Percentiles rank a stretch among this genome's conserved stretches.
These are phyloP conservation scores for Leucocoprinus sp. DNA, from an alignment of 768 basidiomycete genomes.

Conservation along the genomic window DNA sequence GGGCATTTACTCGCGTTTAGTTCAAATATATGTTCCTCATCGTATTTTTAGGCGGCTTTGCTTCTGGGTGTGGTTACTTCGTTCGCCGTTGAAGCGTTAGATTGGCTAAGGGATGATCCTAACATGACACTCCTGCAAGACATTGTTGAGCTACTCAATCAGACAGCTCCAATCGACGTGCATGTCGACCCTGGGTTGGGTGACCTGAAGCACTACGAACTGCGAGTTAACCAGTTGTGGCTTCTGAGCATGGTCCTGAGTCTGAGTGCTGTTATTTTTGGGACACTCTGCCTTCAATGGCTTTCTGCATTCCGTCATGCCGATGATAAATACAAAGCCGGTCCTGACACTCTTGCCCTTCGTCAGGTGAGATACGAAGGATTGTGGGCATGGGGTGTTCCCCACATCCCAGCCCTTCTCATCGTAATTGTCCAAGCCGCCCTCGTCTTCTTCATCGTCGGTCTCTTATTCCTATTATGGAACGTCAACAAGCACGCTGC, in stretches of 20 bases:
- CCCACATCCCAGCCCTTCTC: constrained; percentile 1
- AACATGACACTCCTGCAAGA: constrained; percentile 8
- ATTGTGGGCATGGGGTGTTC: constrained; percentile 2
- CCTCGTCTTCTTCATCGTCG: constrained; percentile 8
- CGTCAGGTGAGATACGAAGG: constrained; percentile 10
- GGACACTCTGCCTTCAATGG: constrained; percentile 10
- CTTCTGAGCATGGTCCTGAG: constrained; percentile 8
- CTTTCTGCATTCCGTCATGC: constrained; percentile 1
- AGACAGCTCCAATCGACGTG: neutral
- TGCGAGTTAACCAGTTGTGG: constrained; percentile 8
- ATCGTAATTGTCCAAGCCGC: constrained; percentile 5
- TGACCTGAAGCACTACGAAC: neutral
- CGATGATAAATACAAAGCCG: neutral
- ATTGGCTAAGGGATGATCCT: neutral
- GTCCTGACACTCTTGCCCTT: constrained; percentile 4
- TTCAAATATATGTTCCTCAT: neutral
- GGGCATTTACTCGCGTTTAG: too few species aligned
- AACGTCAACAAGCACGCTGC: neutral
- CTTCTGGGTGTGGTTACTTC: constrained; percentile 8
- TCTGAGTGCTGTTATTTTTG: constrained; percentile 3
- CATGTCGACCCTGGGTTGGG: neutral
- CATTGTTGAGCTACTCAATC: constrained; percentile 1
- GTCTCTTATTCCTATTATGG: neutral
- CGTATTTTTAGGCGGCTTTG: constrained; percentile 1
- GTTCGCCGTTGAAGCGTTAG: constrained; percentile 7